Evolutionary conservation across 2,329 filamentous ascomycete genomes (phyloP), one percentile per base, ranked within the genome.

Genomic region (Scedosporium boydii): DNA sequence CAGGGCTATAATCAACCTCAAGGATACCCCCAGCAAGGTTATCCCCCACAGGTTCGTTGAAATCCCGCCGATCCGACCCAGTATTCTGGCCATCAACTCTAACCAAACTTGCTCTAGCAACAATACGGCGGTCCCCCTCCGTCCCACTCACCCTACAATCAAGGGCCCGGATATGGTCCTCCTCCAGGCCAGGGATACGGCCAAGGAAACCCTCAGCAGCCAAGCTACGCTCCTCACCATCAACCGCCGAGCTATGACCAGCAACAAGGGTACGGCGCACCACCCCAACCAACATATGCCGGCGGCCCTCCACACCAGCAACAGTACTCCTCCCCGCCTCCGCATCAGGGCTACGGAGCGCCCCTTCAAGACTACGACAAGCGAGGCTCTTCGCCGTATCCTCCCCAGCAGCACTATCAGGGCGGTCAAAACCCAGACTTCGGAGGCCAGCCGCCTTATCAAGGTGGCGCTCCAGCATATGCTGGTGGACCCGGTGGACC

Each of bases 21-120:
- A 42, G 66, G 66, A 34, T 64, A 70, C 46, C 63, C 61, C 53
- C 70, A 68, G 4, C 46, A 59, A 21, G 62, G 42, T 26, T 66
- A 63, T 23, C 66, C 67, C 62, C 63, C 66, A 29, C 70, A 74
- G 66, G 70, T 73, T 65, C 21, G 70, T 59, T 4, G 56, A 66
- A 63, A 61, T 62, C n/a, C 64, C 64, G 12, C 56, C 23, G 16
- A 57, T 57, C 53, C 53, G 53, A 38, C 53, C 53, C 5, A 3
- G n/a, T 16, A 21, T 21, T 6, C n/a, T 27, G 16, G 10, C 16
- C 27, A 38, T 23, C 16, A 18, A 18, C 16, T 9, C 23, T 23
- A 27, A 41, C 16, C 5, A n/a, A 58, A n/a, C n/a, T 16, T 5
- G 27, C 38, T 18, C 12, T 16, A 58, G 38, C 62, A 64, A 21